phyloP scores from a whole-genome alignment of 257 asterid genomes.

The Solanum infundibuliforme region DNA sequence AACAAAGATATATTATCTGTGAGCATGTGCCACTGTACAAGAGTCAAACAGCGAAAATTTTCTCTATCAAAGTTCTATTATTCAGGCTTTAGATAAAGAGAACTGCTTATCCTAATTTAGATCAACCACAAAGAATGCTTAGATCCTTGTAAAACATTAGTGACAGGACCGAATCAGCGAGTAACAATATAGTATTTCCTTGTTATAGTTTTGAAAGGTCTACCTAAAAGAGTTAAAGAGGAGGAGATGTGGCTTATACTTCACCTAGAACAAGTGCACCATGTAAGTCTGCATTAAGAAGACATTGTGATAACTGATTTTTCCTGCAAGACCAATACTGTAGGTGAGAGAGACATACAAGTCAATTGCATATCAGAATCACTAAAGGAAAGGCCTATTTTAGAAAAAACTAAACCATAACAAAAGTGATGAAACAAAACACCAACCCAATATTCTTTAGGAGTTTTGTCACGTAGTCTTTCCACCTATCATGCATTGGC shows the following conservation, averaged over 20 bases:
- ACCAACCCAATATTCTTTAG: not conserved
- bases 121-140: not conserved
- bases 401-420: not conserved
- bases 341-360: not conserved
- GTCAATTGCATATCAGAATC: not conserved
- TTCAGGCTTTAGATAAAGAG: not conserved
- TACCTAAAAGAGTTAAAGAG: not conserved
- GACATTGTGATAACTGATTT: slow-evolving; percentile 61
- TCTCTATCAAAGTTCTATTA: not conserved
- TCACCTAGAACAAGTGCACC: slow-evolving; percentile 31
- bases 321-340: slow-evolving; percentile 46
- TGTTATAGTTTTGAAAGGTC: not conserved
- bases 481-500: slow-evolving; percentile 39
- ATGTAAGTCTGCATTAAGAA: slow-evolving; percentile 68
- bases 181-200: not conserved
- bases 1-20: not conserved
- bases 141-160: no score
- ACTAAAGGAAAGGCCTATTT: not conserved
- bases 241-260: not conserved
- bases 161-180: not conserved
- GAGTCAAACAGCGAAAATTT: not conserved
- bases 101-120: not conserved
- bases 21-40: not conserved
- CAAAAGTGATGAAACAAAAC: not conserved
- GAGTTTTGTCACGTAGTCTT: not conserved